Evolutionary conservation across 345 rosid species (phyloP), one percentile per base, ranked within the genome.

Genomic region (Fremontodendron californicum): DNA sequence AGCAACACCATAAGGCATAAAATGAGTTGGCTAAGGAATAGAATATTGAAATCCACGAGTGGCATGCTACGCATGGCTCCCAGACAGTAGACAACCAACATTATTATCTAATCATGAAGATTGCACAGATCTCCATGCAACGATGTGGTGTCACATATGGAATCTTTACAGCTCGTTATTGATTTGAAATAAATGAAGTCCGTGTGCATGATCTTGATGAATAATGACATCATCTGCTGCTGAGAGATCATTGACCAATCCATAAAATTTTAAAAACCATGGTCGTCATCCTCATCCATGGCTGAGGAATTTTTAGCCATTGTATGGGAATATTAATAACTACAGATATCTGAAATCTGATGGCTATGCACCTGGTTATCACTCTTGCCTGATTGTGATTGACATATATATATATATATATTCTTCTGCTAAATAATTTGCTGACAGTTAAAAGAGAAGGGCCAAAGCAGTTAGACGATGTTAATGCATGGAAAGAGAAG

Each of bases 161-260:
- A 60, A 61, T 27, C 66, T 33, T 61, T 12, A 15, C 66, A 61
- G 66, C 66, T 33, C 2, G 9, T 13, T 31, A 16, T 29, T 6
- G 21, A 31, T 40, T 66, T 37, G 40, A 37, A 73, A 15, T 57
- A 27, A 29, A 19, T 55, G 40, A 23, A 35, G 65, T 16, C 65
- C 76, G 51, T 57, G 76, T 4, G 66, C 27, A 15, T 55, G 51
- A 25, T 57, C 13, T 25, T 73, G 76, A 73, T 55, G 19, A 61
- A 61, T 29, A 29, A 33, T 31, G n/a, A 31, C 19, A 27, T 55
- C n/a, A 54, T 54, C 27, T 2, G 1, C n/a, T 18, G 25, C 60
- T n/a, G 27, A 5, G 60, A 54, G 1, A 54, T 18, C 23, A 52
- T 9, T 43, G 48, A 46, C 51, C 51, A 46, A 10, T 19, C 60